Evolutionary conservation across 2,329 filamentous ascomycete genomes (phyloP).

Genomic region (Ceratocystis smalleyi): DNA sequence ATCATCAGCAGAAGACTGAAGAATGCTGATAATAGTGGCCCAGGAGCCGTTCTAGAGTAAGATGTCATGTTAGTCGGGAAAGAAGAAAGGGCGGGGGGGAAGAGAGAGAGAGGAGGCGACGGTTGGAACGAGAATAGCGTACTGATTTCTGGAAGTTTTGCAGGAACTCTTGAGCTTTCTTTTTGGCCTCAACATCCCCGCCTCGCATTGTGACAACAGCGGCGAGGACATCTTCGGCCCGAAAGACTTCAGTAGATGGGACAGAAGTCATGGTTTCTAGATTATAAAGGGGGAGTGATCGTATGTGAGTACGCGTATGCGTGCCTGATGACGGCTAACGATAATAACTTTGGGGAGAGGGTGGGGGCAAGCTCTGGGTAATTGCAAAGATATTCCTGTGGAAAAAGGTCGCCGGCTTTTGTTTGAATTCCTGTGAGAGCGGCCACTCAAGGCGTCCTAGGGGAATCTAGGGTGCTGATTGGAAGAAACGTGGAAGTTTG

Average conservation of each 20-base stretch:
- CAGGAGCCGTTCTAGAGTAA: slow-evolving; percentile 66
- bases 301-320: neutral
- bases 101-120: too few species aligned
- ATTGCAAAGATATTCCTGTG: neutral
- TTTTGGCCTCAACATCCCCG: slow-evolving; percentile 67
- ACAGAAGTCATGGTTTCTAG: slow-evolving; percentile 13
- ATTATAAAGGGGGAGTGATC: neutral
- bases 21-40: slow-evolving; percentile 70
- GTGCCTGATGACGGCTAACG: neutral
- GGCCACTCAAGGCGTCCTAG: slow-evolving; percentile 17
- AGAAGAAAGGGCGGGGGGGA: neutral
- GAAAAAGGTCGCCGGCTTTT: neutral
- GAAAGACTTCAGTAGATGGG: slow-evolving; percentile 47
- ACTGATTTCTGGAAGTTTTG: slow-evolving; percentile 98
- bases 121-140: slow-evolving; percentile 18
- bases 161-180: slow-evolving; percentile 78
- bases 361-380: neutral
- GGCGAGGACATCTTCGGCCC: slow-evolving; percentile 58
- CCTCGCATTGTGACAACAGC: slow-evolving; percentile 87
- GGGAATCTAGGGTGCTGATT: neutral
- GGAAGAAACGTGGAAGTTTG: neutral
- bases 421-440: slow-evolving; percentile 10
- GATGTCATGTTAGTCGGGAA: slow-evolving; percentile 2
- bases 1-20: slow-evolving; percentile 65
- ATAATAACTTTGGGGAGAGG: neutral